Evolutionary conservation across 805 yeast species (phyloP).

Genomic region (Candida michaelii): DNA sequence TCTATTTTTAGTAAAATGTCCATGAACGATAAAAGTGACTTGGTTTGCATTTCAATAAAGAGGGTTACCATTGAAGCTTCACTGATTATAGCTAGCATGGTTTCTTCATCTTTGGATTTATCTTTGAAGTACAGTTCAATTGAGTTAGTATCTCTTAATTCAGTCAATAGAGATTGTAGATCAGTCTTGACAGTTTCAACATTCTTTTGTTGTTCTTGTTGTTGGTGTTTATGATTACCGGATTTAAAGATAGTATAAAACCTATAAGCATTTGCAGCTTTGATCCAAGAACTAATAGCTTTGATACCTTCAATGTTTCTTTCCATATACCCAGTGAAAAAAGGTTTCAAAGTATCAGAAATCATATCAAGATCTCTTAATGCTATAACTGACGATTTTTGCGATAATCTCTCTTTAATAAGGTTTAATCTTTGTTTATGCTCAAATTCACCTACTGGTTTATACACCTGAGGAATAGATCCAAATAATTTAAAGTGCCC

Average conservation of each 20-base stretch:
- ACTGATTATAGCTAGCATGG: constrained; percentile 24
- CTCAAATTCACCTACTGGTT: constrained; percentile 30
- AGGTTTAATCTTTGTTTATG: constrained; percentile 19
- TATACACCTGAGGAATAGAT: constrained; percentile 27
- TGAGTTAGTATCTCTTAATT: constrained; percentile 10
- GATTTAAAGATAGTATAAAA: constrained; percentile 16
- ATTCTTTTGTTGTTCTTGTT: constrained; percentile 16
- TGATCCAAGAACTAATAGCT: constrained; percentile 24
- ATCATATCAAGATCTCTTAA: constrained; percentile 26
- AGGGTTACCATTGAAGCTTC: constrained; percentile 21
- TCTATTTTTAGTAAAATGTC: constrained; percentile 12
- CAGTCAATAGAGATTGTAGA: constrained; percentile 11
- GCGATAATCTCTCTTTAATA: constrained; percentile 18
- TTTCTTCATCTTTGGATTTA: constrained; percentile 22
- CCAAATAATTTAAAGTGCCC: constrained; percentile 24
- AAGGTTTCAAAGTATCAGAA: constrained; percentile 19
- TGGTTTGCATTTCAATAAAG: constrained; percentile 8
- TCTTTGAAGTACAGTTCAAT: constrained; percentile 12
- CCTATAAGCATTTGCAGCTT: constrained; percentile 29
- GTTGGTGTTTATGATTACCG: constrained; percentile 15
- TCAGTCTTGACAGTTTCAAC: constrained; percentile 14
- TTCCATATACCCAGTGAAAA: constrained; percentile 19
- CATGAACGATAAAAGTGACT: constrained; percentile 3
- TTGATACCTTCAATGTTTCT: constrained; percentile 19
- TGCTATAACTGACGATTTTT: constrained; percentile 16